These are phyloP conservation scores for Picochlorum sp. DNA, from an alignment of 139 green algal species.

Conservation along the genomic window DNA sequence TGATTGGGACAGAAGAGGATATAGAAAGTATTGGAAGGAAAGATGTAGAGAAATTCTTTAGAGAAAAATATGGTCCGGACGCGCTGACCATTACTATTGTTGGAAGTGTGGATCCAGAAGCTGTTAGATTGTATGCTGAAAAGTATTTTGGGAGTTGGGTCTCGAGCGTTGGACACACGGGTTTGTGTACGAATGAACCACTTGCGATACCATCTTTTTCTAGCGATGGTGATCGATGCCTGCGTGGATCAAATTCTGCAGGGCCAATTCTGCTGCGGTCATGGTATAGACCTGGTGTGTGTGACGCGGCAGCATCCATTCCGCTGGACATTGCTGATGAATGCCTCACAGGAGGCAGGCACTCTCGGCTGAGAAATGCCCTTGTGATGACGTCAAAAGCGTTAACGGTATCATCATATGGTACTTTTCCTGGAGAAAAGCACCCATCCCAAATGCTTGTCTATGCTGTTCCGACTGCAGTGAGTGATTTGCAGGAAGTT, in stretches of 20 bases:
- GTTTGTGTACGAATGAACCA: slow-evolving; percentile 3
- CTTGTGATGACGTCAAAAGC: slow-evolving; percentile 43
- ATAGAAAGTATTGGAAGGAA: slow-evolving; percentile 50
- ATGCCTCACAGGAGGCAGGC: slow-evolving; percentile 42
- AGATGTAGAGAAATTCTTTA: slow-evolving; percentile 50
- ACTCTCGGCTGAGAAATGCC: slow-evolving; percentile 42
- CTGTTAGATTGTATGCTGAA: slow-evolving; percentile 46
- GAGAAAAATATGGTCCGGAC: slow-evolving; percentile 52
- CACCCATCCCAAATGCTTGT: slow-evolving; percentile 33
- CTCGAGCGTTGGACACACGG: neutral
- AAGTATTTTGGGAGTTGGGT: slow-evolving; percentile 68
- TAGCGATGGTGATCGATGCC: neutral
- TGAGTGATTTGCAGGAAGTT: slow-evolving; percentile 24
- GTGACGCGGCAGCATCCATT: slow-evolving; percentile 12
- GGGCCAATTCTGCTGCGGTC: slow-evolving; percentile 47
- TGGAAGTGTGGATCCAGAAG: slow-evolving; percentile 33
- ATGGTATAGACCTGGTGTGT: slow-evolving; percentile 56
- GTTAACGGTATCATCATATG: slow-evolving; percentile 30
- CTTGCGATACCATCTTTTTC: slow-evolving; percentile 3
- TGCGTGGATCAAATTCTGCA: slow-evolving; percentile 9
- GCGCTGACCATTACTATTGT: slow-evolving; percentile 59
- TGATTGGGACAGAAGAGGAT: slow-evolving; percentile 67
- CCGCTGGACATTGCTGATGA: slow-evolving; percentile 42
- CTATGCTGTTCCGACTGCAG: slow-evolving; percentile 28
- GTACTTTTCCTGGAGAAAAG: slow-evolving; percentile 55